phyloP scores from a whole-genome alignment of 805 yeast species.

The Lipomyces orientalis region DNA sequence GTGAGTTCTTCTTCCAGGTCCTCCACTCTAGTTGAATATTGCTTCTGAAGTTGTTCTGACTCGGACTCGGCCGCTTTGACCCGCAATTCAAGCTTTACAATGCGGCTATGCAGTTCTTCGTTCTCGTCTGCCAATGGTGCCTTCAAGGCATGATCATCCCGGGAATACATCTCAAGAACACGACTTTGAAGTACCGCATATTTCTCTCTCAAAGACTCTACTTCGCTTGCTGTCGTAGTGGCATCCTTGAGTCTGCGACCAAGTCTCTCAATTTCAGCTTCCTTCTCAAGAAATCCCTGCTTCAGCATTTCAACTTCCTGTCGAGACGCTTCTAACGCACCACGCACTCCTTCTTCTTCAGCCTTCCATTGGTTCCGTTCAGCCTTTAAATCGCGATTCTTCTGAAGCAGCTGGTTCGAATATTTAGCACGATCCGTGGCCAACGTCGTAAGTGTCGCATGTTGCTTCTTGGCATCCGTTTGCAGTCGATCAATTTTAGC shows the following conservation, averaged over 20 bases:
- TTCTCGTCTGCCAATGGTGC: slow-evolving; percentile 24
- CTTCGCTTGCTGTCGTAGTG: slow-evolving; percentile 23
- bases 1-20: slow-evolving; percentile 13
- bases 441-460: slow-evolving; percentile 44
- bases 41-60: slow-evolving; percentile 7
- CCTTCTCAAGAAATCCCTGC: slow-evolving; percentile 45
- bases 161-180: slow-evolving; percentile 15
- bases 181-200: slow-evolving; percentile 12
- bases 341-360: slow-evolving; percentile 38
- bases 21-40: slow-evolving; percentile 8
- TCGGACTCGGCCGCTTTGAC: slow-evolving; percentile 19
- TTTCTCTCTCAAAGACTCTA: slow-evolving; percentile 19
- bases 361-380: slow-evolving; percentile 39
- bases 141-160: slow-evolving; percentile 10
- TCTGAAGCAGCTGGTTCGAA: slow-evolving; percentile 45
- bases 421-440: slow-evolving; percentile 48
- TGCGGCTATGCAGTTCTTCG: slow-evolving; percentile 26
- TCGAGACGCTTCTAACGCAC: slow-evolving; percentile 42
- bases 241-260: slow-evolving; percentile 36
- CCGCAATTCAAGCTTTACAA: slow-evolving; percentile 32
- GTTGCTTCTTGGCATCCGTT: slow-evolving; percentile 43
- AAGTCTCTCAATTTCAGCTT: slow-evolving; percentile 39
- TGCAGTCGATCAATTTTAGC: slow-evolving; percentile 41
- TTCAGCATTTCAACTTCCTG: slow-evolving; percentile 43
- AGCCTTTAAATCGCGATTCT: slow-evolving; percentile 44